Conservation (phyloP, 345 rosid genomes). For the Theobroma cacao region DNA sequence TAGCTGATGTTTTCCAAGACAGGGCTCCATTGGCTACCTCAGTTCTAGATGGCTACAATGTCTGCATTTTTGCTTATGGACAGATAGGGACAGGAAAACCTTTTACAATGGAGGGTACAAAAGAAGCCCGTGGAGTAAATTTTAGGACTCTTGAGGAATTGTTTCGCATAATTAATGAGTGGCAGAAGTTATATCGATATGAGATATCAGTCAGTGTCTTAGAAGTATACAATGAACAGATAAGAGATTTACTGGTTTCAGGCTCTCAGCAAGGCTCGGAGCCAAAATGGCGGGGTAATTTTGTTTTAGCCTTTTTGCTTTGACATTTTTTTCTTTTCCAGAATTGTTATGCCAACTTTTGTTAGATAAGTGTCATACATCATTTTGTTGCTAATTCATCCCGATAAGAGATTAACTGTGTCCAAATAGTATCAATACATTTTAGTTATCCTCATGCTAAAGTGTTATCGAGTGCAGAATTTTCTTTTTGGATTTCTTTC, state of each 20-base stretch:
- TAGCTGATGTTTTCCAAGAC: constrained; percentile 86
- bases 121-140: constrained; percentile 89
- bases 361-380: neutral
- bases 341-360: too few species aligned
- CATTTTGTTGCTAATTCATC: neutral
- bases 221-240: constrained; percentile 98
- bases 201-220: constrained; percentile 87
- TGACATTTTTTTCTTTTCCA: neutral
- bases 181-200: constrained; percentile 57
- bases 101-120: constrained; percentile 93
- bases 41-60: constrained; percentile 95
- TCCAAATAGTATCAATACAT: neutral
- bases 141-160: constrained; percentile 84
- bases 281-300: constrained; percentile 56
- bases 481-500: neutral
- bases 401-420: neutral
- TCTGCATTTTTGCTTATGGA: constrained; percentile 92
- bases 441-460: neutral
- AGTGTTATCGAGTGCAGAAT: neutral
- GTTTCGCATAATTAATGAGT: constrained; percentile 58
- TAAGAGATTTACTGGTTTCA: constrained; percentile 69
- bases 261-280: constrained; percentile 55
- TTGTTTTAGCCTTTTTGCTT: neutral
- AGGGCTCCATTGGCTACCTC: constrained; percentile 87
- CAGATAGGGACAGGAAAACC: constrained; percentile 97